A percentile compares a stretch with the other conserved stretches of the same genome.
Conservation (phyloP, 2,329 filamentous ascomycete species). For the Hypoxylon sp. region DNA sequence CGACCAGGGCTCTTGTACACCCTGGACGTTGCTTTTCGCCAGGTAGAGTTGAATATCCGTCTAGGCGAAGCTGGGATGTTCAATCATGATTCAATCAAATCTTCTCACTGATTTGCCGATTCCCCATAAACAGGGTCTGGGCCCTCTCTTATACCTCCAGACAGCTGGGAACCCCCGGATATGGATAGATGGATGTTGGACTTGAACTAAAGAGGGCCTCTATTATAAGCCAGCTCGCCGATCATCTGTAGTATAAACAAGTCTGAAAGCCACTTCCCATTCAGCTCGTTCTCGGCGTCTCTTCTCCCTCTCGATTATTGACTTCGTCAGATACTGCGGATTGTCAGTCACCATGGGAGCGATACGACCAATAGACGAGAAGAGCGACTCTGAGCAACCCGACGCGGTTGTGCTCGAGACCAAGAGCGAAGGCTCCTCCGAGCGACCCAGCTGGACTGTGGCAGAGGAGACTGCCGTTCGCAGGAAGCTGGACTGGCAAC, state of each 20-base stretch:
- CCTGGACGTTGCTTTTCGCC: slow-evolving; percentile 40
- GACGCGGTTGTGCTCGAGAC: slow-evolving; percentile 47
- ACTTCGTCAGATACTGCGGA: slow-evolving; percentile 21
- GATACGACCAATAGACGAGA: slow-evolving; percentile 45
- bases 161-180: slow-evolving; percentile 24
- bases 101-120: slow-evolving; percentile 45
- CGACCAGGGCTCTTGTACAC: slow-evolving; percentile 18
- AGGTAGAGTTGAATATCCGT: slow-evolving; percentile 47
- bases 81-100: slow-evolving; percentile 45
- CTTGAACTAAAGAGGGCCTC: slow-evolving; percentile 8
- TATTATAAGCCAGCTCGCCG: slow-evolving; percentile 12
- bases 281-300: slow-evolving; percentile 19
- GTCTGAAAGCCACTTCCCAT: slow-evolving; percentile 13
- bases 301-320: slow-evolving; percentile 13
- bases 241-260: slow-evolving; percentile 32
- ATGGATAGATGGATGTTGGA: slow-evolving; percentile 21
- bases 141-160: slow-evolving; percentile 34
- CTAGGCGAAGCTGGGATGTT: slow-evolving; percentile 43
- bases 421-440: slow-evolving; percentile 49
- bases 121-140: slow-evolving; percentile 34
- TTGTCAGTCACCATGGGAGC: slow-evolving; percentile 43
- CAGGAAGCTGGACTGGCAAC: slow-evolving; percentile 66
- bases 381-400: slow-evolving; percentile 42
- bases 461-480: slow-evolving; percentile 64
- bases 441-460: slow-evolving; percentile 60